Base-by-base conservation (phyloP, 208 protist species). In the Leishmania tarentolae region DNA sequence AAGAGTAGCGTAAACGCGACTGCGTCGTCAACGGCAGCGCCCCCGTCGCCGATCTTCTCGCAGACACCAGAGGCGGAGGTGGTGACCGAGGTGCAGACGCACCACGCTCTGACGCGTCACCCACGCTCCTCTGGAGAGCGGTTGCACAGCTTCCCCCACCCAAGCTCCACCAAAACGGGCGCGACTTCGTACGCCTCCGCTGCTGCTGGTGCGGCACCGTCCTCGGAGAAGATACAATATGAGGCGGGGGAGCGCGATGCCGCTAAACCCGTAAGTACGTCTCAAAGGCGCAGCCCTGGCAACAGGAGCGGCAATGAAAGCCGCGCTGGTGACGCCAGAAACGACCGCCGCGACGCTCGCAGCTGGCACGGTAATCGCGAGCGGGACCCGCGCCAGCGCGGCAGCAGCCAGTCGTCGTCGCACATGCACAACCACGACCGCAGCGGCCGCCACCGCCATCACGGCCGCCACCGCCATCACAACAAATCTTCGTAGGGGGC, bases 61-160 rank as follows among this genome's bases (percentile, higher is more conserved):
- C 35, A 35, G 37, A 50, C 53, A 47, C 44, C 11, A 3, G 81
- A 80, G 40, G 75, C 81, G 28, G 81, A 80, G 77, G 77, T 79
- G 9, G 71, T 85, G 17, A 79, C 28, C 4, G 70, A 77, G 44
- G 70, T 80, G 68, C 50, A 77, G 74, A 79, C 61, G 72, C 40
- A 9, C 46, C 21, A 31, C 75, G 65, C 35, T 0, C 66, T 24
- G 59, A 66, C 46, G 46, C 69, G 69, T 74, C 44, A 21, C 46
- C 69, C 21, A 13, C 13, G 21, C 35, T 24, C 68, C 42, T 35
- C 68, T 0, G 68, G 35, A 52, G 68, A 68, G 31, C 61, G 35
- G 61, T 31, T 31, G 17, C 61, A 42, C 72, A 46, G 78, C 68
- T 59, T 9, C 37, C 24, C 52, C 56, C 37, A 63, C 37, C 19